Evolutionary conservation across 441 rosid species (phyloP).

Genomic region (Jatropha podagrica): DNA sequence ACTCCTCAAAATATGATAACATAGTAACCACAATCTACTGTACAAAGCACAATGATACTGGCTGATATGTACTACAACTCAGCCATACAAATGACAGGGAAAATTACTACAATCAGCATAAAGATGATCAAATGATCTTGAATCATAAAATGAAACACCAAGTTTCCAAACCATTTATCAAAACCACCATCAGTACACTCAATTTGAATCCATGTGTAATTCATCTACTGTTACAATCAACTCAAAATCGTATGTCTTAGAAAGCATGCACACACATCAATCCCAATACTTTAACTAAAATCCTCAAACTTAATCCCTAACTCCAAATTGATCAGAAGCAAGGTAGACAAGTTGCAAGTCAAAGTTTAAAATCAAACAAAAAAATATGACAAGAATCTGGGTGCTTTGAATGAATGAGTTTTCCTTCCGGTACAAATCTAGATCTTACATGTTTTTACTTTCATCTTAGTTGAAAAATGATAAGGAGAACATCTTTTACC

Average conservation of each 20-base stretch:
- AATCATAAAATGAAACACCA: neutral
- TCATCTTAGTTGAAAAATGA: constrained; percentile 8
- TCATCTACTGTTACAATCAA: neutral
- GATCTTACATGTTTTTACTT: neutral
- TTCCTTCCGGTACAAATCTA: neutral
- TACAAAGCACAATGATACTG: neutral
- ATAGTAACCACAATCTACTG: neutral
- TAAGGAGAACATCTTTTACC: constrained; percentile 40
- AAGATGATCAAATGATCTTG: neutral
- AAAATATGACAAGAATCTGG: neutral
- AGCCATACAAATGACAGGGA: neutral
- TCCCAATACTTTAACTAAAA: neutral
- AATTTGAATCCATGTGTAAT: neutral
- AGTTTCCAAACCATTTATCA: neutral
- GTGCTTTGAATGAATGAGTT: neutral
- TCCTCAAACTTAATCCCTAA: neutral
- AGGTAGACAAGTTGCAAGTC: neutral
- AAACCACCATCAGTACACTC: neutral
- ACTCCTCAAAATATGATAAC: neutral
- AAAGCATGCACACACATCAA: neutral
- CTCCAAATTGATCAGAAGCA: neutral
- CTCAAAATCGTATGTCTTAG: neutral
- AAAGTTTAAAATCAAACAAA: neutral
- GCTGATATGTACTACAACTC: neutral
- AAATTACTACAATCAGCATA: neutral